Base-by-base conservation (phyloP, 192 early-diverging fungal genomes). In the Backusella psychrophila region DNA sequence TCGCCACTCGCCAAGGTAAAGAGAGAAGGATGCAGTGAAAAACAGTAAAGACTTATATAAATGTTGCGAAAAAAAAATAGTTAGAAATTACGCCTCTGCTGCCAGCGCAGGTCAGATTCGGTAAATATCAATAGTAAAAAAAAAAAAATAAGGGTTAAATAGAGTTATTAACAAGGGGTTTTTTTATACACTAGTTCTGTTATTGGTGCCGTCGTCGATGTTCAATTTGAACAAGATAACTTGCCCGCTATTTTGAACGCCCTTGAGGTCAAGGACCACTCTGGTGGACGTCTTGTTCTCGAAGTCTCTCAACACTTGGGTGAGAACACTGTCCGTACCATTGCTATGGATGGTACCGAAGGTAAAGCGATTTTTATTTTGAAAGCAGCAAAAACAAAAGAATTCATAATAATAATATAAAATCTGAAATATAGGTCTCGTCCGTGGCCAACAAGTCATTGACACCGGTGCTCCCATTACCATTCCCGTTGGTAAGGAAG, bases 331-430 rank as follows among this genome's bases (percentile, higher is more conserved):
- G 97, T 98, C 82, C 95, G 97, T 81, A 96, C 95, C 80, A 98
- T 98, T 95, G 97, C 97, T 84, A 98, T 98, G 97, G 97, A 98
- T 91, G 97, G 95, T 87, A 98, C 96, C 77, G 96, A 98, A 66
- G 76, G 75, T 76, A 76, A 70, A 49, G 9, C 31, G 9, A 74
- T 34, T 66, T 2, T 34, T 66, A 0, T 35, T 29, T 23, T n/a
- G 15, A 67, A 35, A 35, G 11, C 66, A 67, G 14, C 66, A 67
- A 67, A 67, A 29, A 29, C 1, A 29, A 29, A 29, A 2, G 31
- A 33, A 2, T 33, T 33, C 2, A 33, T 33, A 33, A 2, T 33
- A 33, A 33, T 33, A 33, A n/a, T n/a, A n/a, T n/a, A n/a, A n/a
- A 33, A 33, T 33, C 31, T 33, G 31, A 33, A 33, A 33, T 33